phyloP scores from a whole-genome alignment of 495 filamentous ascomycete species.

The Neurospora intermedia region DNA sequence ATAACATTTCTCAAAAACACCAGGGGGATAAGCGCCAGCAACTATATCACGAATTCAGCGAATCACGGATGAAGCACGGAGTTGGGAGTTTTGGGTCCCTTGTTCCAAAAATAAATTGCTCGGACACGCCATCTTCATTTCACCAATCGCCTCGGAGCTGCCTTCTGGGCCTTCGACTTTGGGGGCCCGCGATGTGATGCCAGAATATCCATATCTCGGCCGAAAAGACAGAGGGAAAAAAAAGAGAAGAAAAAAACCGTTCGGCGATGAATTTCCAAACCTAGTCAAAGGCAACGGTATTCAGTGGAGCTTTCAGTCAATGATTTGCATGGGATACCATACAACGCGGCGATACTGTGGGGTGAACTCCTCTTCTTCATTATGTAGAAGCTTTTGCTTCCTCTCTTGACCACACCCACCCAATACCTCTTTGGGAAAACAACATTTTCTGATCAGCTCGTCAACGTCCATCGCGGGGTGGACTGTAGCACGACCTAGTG shows the following conservation, averaged over 20 bases:
- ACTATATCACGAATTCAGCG: constrained; percentile 17
- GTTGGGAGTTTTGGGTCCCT: constrained; percentile 8
- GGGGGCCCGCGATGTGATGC: not conserved
- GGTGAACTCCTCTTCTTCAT: not conserved
- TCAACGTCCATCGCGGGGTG: not conserved
- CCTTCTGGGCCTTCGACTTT: not conserved
- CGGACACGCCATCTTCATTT: constrained; percentile 9
- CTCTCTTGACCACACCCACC: not conserved
- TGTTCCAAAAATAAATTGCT: constrained; percentile 30
- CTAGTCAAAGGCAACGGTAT: not conserved
- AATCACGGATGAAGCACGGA: constrained; percentile 8
- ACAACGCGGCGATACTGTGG: not conserved
- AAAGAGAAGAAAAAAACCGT: not conserved
- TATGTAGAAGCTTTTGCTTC: not conserved
- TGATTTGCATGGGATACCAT: not conserved
- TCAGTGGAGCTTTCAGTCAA: not conserved
- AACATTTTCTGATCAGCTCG: not conserved
- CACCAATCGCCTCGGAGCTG: not conserved
- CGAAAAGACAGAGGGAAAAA: not conserved
- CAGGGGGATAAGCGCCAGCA: constrained; percentile 28
- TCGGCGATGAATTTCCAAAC: not conserved
- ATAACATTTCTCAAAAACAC: constrained; percentile 15
- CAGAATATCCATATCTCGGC: not conserved
- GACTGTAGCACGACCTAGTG: not conserved
- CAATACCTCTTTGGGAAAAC: not conserved